Conservation (phyloP, 495 filamentous ascomycete genomes). For the Beverwykella pulmonaria region DNA sequence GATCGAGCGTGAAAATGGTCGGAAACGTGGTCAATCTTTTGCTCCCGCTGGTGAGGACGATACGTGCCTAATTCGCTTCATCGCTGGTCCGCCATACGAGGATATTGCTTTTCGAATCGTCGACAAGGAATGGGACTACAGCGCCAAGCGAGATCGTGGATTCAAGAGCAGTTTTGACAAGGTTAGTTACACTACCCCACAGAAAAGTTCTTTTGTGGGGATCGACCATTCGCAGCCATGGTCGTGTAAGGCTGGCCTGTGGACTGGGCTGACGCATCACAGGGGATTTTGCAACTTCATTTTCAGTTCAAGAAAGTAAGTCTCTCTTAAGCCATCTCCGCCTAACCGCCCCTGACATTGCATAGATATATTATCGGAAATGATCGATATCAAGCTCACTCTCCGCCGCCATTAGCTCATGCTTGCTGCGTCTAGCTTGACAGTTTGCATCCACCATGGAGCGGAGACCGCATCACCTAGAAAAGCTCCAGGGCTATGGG, state of each 20-base stretch:
- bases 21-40: slow-evolving; percentile 87
- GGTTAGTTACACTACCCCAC: slow-evolving; percentile 55
- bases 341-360: slow-evolving; percentile 3
- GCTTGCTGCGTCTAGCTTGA: neutral
- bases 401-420: neutral
- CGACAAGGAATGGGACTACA: slow-evolving; percentile 99
- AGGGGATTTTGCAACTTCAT: slow-evolving; percentile 96
- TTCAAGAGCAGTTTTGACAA: slow-evolving; percentile 98
- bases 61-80: slow-evolving; percentile 94
- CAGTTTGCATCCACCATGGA: neutral
- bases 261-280: slow-evolving; percentile 34
- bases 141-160: slow-evolving; percentile 89
- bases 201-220: neutral
- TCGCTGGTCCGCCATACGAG: slow-evolving; percentile 94
- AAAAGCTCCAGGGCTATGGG: neutral
- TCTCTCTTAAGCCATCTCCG: slow-evolving; percentile 5
- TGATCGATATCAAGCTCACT: slow-evolving; percentile 5
- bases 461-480: neutral
- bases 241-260: slow-evolving; percentile 42
- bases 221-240: slow-evolving; percentile 5
- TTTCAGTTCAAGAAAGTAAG: slow-evolving; percentile 92
- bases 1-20: slow-evolving; percentile 88
- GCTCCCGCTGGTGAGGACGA: slow-evolving; percentile 97
- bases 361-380: slow-evolving; percentile 43
- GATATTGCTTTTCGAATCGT: slow-evolving; percentile 98